phyloP scores from a whole-genome alignment of 129 eudicot species.

The Chrysanthemum makinoi region DNA sequence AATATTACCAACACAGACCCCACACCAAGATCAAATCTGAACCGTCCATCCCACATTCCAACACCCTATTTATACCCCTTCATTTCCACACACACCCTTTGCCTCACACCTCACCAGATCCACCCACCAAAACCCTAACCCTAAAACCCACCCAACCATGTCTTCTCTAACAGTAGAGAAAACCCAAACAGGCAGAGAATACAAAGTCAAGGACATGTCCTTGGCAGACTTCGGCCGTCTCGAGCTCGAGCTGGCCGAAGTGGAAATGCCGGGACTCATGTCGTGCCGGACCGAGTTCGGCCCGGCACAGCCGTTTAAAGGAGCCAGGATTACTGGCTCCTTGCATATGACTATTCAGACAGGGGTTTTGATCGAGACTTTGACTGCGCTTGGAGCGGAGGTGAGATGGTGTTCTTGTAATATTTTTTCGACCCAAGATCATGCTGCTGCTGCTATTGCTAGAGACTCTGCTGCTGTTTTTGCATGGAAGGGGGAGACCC shows the following conservation, averaged over 20 bases:
- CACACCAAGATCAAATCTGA: conserved; percentile 22
- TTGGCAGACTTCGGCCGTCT: conserved; percentile 78
- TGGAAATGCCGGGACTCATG: conserved; percentile 84
- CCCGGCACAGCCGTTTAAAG: conserved; percentile 73
- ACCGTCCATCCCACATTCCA: conserved; percentile 16
- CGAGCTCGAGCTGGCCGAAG: conserved; percentile 76
- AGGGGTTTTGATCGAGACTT: conserved; percentile 67
- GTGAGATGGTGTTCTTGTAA: conserved; percentile 87
- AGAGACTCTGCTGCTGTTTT: conserved; percentile 77
- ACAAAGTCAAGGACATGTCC: conserved; percentile 90
- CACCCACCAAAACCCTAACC: not conserved
- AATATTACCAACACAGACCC: too few relatives aligned
- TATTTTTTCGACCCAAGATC: conserved; percentile 80
- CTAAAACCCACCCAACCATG: conserved; percentile 11
- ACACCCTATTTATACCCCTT: conserved; percentile 44
- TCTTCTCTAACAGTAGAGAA: conserved; percentile 54
- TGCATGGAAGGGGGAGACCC: conserved; percentile 76
- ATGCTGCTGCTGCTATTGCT: conserved; percentile 73
- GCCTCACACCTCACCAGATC: conserved; percentile 11
- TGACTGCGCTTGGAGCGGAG: conserved; percentile 74
- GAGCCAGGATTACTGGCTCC: conserved; percentile 68
- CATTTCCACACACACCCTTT: conserved; percentile 7
- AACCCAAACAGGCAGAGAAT: conserved; percentile 72
- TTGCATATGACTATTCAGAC: conserved; percentile 86
- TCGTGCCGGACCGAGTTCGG: conserved; percentile 72